Conservation (phyloP, 1,284 basidiomycete genomes). For the Crepidotus sp. region DNA sequence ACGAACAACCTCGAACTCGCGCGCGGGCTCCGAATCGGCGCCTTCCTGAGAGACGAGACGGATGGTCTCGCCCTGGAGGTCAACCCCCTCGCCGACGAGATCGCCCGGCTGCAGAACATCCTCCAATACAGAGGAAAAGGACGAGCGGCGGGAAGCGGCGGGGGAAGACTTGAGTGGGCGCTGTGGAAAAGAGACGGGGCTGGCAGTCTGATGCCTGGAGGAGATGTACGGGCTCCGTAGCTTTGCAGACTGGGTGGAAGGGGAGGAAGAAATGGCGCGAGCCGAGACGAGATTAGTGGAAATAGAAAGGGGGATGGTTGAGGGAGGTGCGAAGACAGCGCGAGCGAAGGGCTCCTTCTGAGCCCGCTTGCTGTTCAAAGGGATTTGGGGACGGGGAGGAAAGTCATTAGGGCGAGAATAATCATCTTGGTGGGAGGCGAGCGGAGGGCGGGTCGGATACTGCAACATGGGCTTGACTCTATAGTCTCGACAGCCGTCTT, state of each 20-base stretch:
- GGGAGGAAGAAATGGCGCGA: conserved; percentile 23
- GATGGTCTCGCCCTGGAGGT: conserved; percentile 56
- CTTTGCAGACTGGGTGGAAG: conserved; percentile 25
- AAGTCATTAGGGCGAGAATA: conserved; percentile 41
- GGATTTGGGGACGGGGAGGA: conserved; percentile 20
- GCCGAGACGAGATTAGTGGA: conserved; percentile 27
- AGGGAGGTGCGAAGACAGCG: conserved; percentile 23
- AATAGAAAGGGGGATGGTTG: conserved; percentile 28
- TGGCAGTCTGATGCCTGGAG: conserved; percentile 29
- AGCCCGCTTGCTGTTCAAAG: conserved; percentile 28
- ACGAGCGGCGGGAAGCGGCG: conserved; percentile 22
- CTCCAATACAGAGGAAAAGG: conserved; percentile 31
- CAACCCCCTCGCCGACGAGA: conserved; percentile 54
- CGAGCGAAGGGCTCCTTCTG: conserved; percentile 31
- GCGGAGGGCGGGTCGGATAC: conserved; percentile 48
- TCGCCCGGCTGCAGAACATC: conserved; percentile 67
- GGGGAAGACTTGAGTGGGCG: conserved; percentile 22
- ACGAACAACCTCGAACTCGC: conserved; percentile 76
- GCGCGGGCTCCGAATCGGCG: conserved; percentile 35
- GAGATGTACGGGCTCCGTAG: conserved; percentile 38
- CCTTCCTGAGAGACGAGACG: conserved; percentile 36
- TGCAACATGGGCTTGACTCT: conserved; percentile 52
- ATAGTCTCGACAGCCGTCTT: conserved; percentile 23
- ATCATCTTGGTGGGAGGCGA: conserved; percentile 34
- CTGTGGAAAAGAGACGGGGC: conserved; percentile 24